These are phyloP conservation scores for Amanita polypyramis DNA, from an alignment of 768 basidiomycete genomes.

Conservation along the genomic window DNA sequence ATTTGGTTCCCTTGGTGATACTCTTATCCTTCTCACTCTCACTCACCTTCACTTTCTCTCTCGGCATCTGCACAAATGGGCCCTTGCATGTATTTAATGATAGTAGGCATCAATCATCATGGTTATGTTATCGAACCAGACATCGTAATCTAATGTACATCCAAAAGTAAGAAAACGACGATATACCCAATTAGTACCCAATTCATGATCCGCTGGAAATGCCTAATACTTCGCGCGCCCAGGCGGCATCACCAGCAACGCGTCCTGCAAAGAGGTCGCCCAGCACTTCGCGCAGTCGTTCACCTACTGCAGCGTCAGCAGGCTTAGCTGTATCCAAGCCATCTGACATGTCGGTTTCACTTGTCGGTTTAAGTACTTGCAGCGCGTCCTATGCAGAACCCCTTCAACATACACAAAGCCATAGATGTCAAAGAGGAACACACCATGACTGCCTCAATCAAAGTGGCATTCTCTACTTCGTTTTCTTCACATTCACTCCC, in stretches of 20 bases:
- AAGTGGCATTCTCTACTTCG: conserved; percentile 26
- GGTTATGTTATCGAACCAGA: neutral
- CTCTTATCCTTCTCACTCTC: neutral
- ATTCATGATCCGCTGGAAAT: conserved; percentile 3
- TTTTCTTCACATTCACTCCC: conserved; percentile 51
- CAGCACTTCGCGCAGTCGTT: conserved; percentile 39
- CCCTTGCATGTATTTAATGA: neutral
- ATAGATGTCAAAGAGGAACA: conserved; percentile 9
- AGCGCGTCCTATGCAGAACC: conserved; percentile 42
- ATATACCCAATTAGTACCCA: neutral
- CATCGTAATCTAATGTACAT: neutral
- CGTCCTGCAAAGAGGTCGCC: conserved; percentile 55
- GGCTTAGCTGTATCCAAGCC: conserved; percentile 39
- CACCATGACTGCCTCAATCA: conserved; percentile 58
- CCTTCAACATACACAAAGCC: neutral
- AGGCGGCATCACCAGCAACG: conserved; percentile 46
- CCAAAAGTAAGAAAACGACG: neutral
- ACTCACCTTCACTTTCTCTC: neutral
- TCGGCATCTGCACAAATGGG: neutral
- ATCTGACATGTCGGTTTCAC: conserved; percentile 41
- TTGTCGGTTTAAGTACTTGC: conserved; percentile 40
- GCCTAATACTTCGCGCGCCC: conserved; percentile 35
- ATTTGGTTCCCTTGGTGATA: conserved; percentile 20
- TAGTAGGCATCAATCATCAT: neutral
- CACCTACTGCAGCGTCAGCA: conserved; percentile 35